phyloP scores from a whole-genome alignment of 1,139 yeast species.

The Nakaseomyces kungkrabaensis region DNA sequence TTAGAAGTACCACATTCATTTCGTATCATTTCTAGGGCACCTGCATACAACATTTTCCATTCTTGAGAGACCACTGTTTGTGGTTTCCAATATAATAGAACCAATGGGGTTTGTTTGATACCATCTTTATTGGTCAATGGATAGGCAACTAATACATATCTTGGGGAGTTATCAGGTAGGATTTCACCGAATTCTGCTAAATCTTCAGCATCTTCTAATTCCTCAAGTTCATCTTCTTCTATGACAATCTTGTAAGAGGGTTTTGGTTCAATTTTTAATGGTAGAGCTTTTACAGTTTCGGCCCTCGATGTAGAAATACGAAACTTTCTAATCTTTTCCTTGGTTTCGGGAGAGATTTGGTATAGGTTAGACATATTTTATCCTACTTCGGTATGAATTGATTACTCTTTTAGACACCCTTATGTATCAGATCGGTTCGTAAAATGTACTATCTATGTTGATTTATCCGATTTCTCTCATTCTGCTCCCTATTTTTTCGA shows the following conservation, averaged over 20 bases:
- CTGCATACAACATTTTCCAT: conserved; percentile 78
- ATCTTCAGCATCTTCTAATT: conserved; percentile 28
- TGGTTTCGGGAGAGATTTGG: conserved; percentile 56
- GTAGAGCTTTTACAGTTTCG: conserved; percentile 50
- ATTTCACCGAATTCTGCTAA: conserved; percentile 60
- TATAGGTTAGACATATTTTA: conserved; percentile 35
- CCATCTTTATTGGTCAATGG: conserved; percentile 66
- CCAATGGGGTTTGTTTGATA: conserved; percentile 61
- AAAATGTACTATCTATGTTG: too few species aligned
- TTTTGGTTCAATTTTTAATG: conserved; percentile 38
- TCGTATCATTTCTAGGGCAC: conserved; percentile 72
- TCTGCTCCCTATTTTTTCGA: not conserved
- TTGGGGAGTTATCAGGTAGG: conserved; percentile 73
- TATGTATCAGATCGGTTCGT: too few species aligned
- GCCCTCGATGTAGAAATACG: conserved; percentile 64
- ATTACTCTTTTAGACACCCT: too few species aligned
- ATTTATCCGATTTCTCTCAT: too few species aligned
- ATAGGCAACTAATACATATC: conserved; percentile 68
- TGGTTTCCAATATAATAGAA: conserved; percentile 77
- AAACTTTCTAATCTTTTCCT: conserved; percentile 54
- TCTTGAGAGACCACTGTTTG: conserved; percentile 66
- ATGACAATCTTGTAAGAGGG: conserved; percentile 44
- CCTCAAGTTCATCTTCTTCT: conserved; percentile 36
- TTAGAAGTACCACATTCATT: conserved; percentile 52
- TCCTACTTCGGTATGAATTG: not conserved